phyloP scores from a whole-genome alignment of 805 yeast species.

The Torulaspora franciscae region DNA sequence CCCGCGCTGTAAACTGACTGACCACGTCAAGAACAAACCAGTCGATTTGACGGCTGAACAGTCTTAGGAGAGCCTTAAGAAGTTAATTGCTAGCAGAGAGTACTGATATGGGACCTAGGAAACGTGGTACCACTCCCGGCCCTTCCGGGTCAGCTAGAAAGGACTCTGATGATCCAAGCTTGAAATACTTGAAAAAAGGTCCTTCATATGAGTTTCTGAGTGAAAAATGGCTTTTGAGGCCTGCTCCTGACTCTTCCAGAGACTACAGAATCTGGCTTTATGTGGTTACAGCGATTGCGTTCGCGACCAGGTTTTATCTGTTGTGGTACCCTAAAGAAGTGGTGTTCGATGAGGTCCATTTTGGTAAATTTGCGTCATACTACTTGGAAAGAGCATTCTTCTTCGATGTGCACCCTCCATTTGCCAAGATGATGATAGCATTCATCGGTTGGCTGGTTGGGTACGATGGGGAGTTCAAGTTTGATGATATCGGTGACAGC shows the following conservation, averaged over 20 bases:
- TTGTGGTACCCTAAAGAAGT: slow-evolving; percentile 67
- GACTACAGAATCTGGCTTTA: slow-evolving; percentile 48
- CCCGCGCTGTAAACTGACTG: neutral
- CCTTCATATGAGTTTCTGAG: slow-evolving; percentile 13
- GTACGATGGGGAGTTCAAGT: slow-evolving; percentile 87
- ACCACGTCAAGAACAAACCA: neutral
- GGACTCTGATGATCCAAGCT: slow-evolving; percentile 26
- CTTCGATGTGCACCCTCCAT: slow-evolving; percentile 97
- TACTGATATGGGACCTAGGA: slow-evolving; percentile 6
- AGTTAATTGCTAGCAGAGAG: neutral
- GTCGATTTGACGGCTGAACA: neutral
- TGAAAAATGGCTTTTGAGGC: slow-evolving; percentile 28
- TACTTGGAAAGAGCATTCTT: slow-evolving; percentile 87
- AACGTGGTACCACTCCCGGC: slow-evolving; percentile 5
- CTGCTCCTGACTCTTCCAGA: slow-evolving; percentile 29
- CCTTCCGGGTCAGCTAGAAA: slow-evolving; percentile 1
- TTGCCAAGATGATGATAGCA: slow-evolving; percentile 90
- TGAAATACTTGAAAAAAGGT: slow-evolving; percentile 26
- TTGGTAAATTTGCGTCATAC: slow-evolving; percentile 80
- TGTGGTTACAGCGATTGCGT: slow-evolving; percentile 60
- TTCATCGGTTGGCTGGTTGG: slow-evolving; percentile 84
- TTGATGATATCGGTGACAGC: slow-evolving; percentile 81
- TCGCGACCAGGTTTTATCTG: slow-evolving; percentile 57
- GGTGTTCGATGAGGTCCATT: slow-evolving; percentile 83
- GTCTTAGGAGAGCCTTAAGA: neutral